Evolutionary conservation across 495 filamentous ascomycete species (phyloP).

Genomic region (Xylaria palmicola): DNA sequence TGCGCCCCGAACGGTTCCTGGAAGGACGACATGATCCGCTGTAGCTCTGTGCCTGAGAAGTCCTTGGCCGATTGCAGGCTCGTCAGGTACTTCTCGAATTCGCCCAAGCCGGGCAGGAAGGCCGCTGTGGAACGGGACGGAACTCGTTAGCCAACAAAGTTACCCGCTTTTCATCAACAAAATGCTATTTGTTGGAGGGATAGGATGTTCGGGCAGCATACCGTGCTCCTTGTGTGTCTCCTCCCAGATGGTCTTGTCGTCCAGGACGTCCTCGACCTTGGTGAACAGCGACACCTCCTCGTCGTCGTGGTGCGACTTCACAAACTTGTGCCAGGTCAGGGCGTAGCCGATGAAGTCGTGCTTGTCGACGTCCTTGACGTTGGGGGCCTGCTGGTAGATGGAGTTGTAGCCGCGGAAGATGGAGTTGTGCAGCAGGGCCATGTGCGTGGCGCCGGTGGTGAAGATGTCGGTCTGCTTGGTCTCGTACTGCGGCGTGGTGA

Average conservation of each 20-base stretch:
- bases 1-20: slow-evolving; percentile 48
- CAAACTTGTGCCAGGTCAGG: slow-evolving; percentile 51
- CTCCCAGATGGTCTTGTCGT: slow-evolving; percentile 45
- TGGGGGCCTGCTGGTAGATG: slow-evolving; percentile 53
- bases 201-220: slow-evolving; percentile 17
- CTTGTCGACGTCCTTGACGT: slow-evolving; percentile 41
- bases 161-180: too few species aligned
- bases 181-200: not conserved
- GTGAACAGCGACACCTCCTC: slow-evolving; percentile 53
- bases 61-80: slow-evolving; percentile 32
- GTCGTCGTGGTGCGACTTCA: slow-evolving; percentile 55
- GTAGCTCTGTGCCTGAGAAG: slow-evolving; percentile 45
- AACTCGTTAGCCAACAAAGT: too few species aligned
- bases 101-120: slow-evolving; percentile 48
- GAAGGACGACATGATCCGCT: slow-evolving; percentile 48
- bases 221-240: slow-evolving; percentile 53
- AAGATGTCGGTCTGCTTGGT: slow-evolving; percentile 53
- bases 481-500: slow-evolving; percentile 46
- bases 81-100: slow-evolving; percentile 49
- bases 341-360: slow-evolving; percentile 52
- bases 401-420: slow-evolving; percentile 61
- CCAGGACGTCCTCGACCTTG: slow-evolving; percentile 49
- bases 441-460: slow-evolving; percentile 55
- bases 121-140: slow-evolving; percentile 33
- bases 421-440: slow-evolving; percentile 59